phyloP scores from a whole-genome alignment of 345 rosid genomes.

The Chamaenerion angustifolium region DNA sequence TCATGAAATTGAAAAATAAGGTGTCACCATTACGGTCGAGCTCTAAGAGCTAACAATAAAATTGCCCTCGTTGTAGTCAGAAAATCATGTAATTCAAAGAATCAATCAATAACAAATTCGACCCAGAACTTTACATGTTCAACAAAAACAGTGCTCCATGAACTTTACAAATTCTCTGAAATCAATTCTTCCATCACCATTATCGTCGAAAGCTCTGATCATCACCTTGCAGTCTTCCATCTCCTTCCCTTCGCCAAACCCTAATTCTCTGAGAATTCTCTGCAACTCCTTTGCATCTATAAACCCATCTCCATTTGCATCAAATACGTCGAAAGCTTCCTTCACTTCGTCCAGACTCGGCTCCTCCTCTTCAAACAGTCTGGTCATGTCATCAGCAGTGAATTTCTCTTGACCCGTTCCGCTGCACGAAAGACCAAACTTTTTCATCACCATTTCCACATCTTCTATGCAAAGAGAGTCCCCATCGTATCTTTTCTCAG shows the following conservation, averaged over 20 bases:
- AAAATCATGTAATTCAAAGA: too few relatives aligned
- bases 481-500: conserved; percentile 5
- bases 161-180: conserved; percentile 57
- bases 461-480: conserved; percentile 30
- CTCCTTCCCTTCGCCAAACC: conserved; percentile 32
- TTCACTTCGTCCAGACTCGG: conserved; percentile 68
- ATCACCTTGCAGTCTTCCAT: conserved; percentile 43
- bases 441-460: conserved; percentile 51
- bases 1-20: too few relatives aligned
- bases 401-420: conserved; percentile 25
- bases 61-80: too few relatives aligned
- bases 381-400: conserved; percentile 22
- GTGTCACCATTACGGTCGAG: too few relatives aligned
- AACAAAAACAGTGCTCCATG: conserved; percentile 17
- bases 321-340: conserved; percentile 70
- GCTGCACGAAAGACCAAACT: conserved; percentile 32
- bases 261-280: conserved; percentile 41
- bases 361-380: conserved; percentile 63
- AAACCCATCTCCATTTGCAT: conserved; percentile 65
- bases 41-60: too few relatives aligned
- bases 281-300: conserved; percentile 60
- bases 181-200: conserved; percentile 50
- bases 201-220: conserved; percentile 44
- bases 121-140: background rate
- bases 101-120: too few relatives aligned